Conservation (phyloP, 1,284 basidiomycete genomes). For the Microbotryomycetes sp. region DNA sequence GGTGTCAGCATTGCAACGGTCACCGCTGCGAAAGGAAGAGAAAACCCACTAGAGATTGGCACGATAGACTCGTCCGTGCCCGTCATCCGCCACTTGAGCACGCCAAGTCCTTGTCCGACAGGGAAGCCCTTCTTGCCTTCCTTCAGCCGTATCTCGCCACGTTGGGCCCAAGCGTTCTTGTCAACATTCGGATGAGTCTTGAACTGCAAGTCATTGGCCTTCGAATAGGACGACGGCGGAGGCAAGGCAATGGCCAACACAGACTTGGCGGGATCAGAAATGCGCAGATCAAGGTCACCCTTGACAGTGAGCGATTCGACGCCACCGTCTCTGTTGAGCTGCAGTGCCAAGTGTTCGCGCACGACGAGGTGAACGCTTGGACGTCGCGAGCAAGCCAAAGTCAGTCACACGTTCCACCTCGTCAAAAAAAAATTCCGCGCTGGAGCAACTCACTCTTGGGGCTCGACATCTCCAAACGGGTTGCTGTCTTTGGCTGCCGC, state of each 20-base stretch:
- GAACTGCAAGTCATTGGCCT: constrained; percentile 69
- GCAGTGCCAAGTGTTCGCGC: constrained; percentile 73
- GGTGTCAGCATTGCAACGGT: neutral
- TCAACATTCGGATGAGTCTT: constrained; percentile 94
- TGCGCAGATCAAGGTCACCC: constrained; percentile 86
- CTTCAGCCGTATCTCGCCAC: constrained; percentile 71
- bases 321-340: constrained; percentile 82
- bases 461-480: constrained; percentile 57
- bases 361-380: constrained; percentile 74
- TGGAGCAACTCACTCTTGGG: constrained; percentile 55
- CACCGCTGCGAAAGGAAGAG: neutral
- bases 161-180: constrained; percentile 66
- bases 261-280: constrained; percentile 67
- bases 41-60: constrained; percentile 72
- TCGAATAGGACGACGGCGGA: constrained; percentile 46
- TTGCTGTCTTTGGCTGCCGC: constrained; percentile 28
- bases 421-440: neutral
- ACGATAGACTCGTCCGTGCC: constrained; percentile 87
- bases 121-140: constrained; percentile 78
- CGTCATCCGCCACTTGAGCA: constrained; percentile 86
- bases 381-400: neutral
- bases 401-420: neutral
- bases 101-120: constrained; percentile 72
- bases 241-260: constrained; percentile 66
- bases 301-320: constrained; percentile 82